phyloP scores from a whole-genome alignment of 345 rosid species.

The Eucalyptus sp. region DNA sequence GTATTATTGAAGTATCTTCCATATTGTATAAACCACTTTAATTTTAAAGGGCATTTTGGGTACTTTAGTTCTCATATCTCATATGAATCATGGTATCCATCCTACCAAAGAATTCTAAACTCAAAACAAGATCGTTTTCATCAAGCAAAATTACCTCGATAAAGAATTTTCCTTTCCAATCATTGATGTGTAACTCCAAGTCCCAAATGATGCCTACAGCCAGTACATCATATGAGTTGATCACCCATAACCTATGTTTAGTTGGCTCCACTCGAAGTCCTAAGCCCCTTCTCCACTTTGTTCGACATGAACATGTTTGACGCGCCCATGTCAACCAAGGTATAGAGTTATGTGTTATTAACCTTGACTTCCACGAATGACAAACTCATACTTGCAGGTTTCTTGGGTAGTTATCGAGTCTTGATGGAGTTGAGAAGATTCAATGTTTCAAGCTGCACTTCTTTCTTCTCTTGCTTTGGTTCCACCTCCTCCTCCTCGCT shows the following conservation, averaged over 20 bases:
- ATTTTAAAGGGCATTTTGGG: not conserved
- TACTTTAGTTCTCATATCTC: not conserved
- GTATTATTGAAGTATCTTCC: no score
- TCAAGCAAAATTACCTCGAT: not conserved
- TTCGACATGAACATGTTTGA: not conserved
- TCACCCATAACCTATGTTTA: not conserved
- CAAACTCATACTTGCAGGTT: not conserved
- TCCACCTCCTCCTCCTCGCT: not conserved
- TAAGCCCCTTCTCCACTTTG: not conserved
- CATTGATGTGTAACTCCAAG: not conserved
- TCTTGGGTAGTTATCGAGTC: not conserved
- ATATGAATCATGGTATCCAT: not conserved
- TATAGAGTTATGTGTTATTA: not conserved
- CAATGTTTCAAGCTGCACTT: not conserved
- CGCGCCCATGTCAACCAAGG: not conserved
- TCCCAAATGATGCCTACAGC: not conserved
- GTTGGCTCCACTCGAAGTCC: not conserved
- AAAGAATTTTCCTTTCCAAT: not conserved
- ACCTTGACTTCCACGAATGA: not conserved
- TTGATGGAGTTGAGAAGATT: not conserved
- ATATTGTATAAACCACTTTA: no score
- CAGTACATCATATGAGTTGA: not conserved
- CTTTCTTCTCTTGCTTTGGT: not conserved
- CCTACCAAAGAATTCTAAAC: not conserved
- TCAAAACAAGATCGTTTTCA: not conserved